Conservation (phyloP, 352 stramenopile genomes). For the Globisporangium cystogenes region DNA sequence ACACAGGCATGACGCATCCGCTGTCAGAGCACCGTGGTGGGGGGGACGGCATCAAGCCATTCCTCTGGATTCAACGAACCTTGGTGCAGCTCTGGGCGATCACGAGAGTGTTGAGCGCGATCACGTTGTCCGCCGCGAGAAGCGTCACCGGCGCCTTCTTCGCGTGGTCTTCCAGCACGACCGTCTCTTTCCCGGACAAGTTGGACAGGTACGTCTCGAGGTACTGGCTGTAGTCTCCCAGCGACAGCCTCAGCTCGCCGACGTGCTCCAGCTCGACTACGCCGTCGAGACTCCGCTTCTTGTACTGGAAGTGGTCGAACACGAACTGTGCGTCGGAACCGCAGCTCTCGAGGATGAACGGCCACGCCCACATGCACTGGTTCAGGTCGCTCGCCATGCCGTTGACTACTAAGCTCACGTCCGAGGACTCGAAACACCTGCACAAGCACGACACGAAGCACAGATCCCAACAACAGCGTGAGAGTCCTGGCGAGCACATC, state of each 20-base stretch:
- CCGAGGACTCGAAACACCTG: constrained; percentile 69
- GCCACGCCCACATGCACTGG: constrained; percentile 78
- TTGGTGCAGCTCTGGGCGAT: constrained; percentile 65
- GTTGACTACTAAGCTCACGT: constrained; percentile 74
- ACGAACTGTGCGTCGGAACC: constrained; percentile 59
- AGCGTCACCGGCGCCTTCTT: constrained; percentile 69
- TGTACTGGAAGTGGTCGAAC: constrained; percentile 80
- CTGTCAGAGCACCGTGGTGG: neutral
- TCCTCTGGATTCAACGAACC: constrained; percentile 17
- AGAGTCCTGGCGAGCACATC: neutral
- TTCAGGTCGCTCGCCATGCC: constrained; percentile 77
- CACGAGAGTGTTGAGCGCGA: constrained; percentile 63
- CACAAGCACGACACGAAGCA: neutral
- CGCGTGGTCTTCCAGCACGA: constrained; percentile 60
- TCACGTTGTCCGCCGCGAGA: constrained; percentile 65
- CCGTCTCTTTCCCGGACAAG: constrained; percentile 42
- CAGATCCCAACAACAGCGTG: neutral
- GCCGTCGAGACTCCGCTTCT: constrained; percentile 29
- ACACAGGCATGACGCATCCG: constrained; percentile 6
- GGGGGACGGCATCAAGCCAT: too few species aligned
- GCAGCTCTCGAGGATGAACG: constrained; percentile 76
- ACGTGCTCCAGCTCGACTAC: constrained; percentile 63
- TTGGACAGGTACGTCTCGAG: constrained; percentile 68
- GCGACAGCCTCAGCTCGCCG: constrained; percentile 58
- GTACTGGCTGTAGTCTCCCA: constrained; percentile 73